Base-by-base conservation (phyloP, 2,329 filamentous ascomycete genomes). In the Colletotrichum coccodes region DNA sequence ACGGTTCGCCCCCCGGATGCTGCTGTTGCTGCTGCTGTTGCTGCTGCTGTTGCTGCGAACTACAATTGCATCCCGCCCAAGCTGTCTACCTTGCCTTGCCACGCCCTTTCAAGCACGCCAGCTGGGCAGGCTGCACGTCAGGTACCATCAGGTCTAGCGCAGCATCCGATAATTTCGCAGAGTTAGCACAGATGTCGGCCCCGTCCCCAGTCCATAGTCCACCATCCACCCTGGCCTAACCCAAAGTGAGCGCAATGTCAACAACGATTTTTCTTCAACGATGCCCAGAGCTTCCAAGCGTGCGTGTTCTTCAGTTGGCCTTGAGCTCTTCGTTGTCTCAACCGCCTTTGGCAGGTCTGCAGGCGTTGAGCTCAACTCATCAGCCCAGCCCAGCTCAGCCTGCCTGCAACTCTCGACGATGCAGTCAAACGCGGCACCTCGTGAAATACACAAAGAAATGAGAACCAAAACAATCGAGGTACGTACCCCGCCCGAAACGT, bases 61-160 rank as follows among this genome's bases (percentile, higher is more conserved):
- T n/a, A 21, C 47, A 32, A 9, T 54, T 36, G 32, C 50, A 54
- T 54, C 50, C 50, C 50, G 50, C 36, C 34, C 36, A n/a, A 42
- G 52, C 52, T 53, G 34, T n/a, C 50, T 34, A 34, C 50, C 34
- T 21, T 38, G 12, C 32, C 32, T 18, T 28, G 46, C 36, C 36
- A 36, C 26, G 53, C 53, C n/a, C 23, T 11, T 40, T 54, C 36
- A 38, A 21, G n/a, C 42, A 44, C n/a, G 44, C 18, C 23, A 49
- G 40, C 50, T 60, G 57, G 57, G 57, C 44, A 60, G 44, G 23
- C 23, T 50, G 57, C 44, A 50, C 46, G 32, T 50, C 44, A 60
- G 57, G 57, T 50, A 49, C 42, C 57, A 50, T 38, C 44, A 30
- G 18, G 46, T 21, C 23, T 40, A 34, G 54, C 26, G 38, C 38